A percentile compares a stretch with the other conserved stretches of the same genome.
These are phyloP conservation scores for Xylariales sp. DNA, from an alignment of 2,329 filamentous ascomycete genomes.

Conservation along the genomic window DNA sequence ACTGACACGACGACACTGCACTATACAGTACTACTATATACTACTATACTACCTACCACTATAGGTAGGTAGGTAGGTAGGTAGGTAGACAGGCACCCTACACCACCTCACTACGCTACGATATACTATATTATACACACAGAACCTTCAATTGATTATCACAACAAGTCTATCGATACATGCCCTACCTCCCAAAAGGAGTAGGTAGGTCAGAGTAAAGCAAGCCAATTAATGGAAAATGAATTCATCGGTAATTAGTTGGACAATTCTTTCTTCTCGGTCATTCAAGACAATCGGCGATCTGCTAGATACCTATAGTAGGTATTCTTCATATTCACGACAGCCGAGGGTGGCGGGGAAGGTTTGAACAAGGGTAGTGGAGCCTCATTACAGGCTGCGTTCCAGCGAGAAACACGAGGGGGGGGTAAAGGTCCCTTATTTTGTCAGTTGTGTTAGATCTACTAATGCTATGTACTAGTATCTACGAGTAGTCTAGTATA, in stretches of 20 bases:
- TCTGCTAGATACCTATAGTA: neutral
- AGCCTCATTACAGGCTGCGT: slow-evolving; percentile 36
- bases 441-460: slow-evolving; percentile 10
- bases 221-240: slow-evolving; percentile 1
- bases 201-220: neutral
- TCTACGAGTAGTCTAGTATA: neutral
- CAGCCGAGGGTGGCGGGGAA: slow-evolving; percentile 20
- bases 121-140: too few species aligned
- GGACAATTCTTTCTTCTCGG: neutral
- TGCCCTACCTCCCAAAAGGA: neutral
- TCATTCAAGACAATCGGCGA: slow-evolving; percentile 12
- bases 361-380: slow-evolving; percentile 37
- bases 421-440: slow-evolving; percentile 13
- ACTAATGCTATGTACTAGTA: too few species aligned
- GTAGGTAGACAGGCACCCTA: too few species aligned
- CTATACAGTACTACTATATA: neutral
- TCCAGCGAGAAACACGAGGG: slow-evolving; percentile 21
- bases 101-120: too few species aligned
- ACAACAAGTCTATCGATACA: slow-evolving; percentile 1
- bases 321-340: neutral
- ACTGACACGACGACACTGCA: neutral
- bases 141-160: neutral
- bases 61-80: too few species aligned
- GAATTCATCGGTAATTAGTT: slow-evolving; percentile 2
- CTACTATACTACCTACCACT: too few species aligned